These are phyloP conservation scores for Lecanicillium sp. DNA, from an alignment of 2,329 filamentous ascomycete genomes.

Conservation along the genomic window DNA sequence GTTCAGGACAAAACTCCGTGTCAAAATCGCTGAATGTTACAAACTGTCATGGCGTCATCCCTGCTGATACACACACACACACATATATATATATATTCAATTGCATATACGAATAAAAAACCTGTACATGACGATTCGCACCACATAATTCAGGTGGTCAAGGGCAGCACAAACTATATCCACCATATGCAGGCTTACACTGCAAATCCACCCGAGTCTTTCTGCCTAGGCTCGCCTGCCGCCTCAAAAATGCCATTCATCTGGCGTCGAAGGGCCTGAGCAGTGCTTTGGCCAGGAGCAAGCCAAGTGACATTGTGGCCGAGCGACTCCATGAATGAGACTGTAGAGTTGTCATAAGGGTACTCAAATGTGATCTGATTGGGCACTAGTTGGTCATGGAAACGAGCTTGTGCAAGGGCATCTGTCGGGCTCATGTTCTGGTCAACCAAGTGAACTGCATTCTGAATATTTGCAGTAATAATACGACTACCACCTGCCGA, in stretches of 20 bases:
- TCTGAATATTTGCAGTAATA: constrained; percentile 75
- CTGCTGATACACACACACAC: too few relatives aligned
- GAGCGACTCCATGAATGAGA: constrained; percentile 53
- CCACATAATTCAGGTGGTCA: too few relatives aligned
- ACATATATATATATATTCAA: neutral
- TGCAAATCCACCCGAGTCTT: constrained; percentile 59
- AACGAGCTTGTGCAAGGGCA: constrained; percentile 57
- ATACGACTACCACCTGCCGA: constrained; percentile 79
- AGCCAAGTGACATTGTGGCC: constrained; percentile 73
- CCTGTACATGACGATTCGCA: too few relatives aligned
- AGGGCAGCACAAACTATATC: too few relatives aligned
- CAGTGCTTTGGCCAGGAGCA: constrained; percentile 55
- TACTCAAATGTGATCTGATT: constrained; percentile 63
- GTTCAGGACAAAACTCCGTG: too few relatives aligned
- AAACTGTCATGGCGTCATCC: too few relatives aligned
- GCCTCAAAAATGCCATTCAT: constrained; percentile 66
- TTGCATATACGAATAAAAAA: neutral
- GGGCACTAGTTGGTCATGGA: constrained; percentile 79
- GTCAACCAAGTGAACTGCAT: constrained; percentile 67
- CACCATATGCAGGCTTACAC: too few relatives aligned
- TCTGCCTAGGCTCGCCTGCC: constrained; percentile 73
- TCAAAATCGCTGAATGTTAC: neutral
- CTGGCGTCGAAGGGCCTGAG: constrained; percentile 61
- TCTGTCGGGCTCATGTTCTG: constrained; percentile 49
- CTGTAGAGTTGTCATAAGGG: constrained; percentile 59